These are phyloP conservation scores for Chaetomium globosum DNA, from an alignment of 2,329 filamentous ascomycete genomes.

Conservation along the genomic window DNA sequence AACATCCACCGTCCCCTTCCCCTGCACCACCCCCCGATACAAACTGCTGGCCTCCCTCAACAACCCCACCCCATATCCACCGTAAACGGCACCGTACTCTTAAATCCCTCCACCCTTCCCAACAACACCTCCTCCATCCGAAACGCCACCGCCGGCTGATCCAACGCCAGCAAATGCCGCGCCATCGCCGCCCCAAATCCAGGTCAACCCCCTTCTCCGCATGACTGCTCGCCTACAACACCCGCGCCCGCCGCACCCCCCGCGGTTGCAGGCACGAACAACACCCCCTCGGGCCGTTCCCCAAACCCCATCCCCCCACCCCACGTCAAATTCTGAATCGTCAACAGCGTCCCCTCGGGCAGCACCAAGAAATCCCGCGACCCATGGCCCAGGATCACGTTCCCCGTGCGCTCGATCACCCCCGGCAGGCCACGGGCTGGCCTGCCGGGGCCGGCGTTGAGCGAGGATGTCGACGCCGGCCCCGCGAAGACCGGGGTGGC, in stretches of 20 bases:
- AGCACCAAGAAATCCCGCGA: constrained; percentile 14
- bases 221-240: constrained; percentile 17
- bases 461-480: constrained; percentile 10
- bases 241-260: not conserved
- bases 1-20: constrained; percentile 13
- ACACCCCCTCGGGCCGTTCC: not conserved
- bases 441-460: constrained; percentile 15
- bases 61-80: constrained; percentile 15
- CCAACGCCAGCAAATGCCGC: constrained; percentile 18
- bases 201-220: constrained; percentile 16
- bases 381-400: constrained; percentile 23
- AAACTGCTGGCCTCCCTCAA: not conserved
- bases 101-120: constrained; percentile 20
- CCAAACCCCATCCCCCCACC: constrained; percentile 1
- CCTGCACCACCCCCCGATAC: not conserved
- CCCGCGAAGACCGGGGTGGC: constrained; percentile 16
- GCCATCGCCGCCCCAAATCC: constrained; percentile 21
- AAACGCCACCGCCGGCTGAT: constrained; percentile 24
- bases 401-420: constrained; percentile 20
- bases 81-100: constrained; percentile 17
- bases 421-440: constrained; percentile 16
- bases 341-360: constrained; percentile 11
- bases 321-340: constrained; percentile 22
- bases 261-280: constrained; percentile 9
- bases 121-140: constrained; percentile 24